These are phyloP conservation scores for Zasmidium citrigriseum DNA, from an alignment of 2,329 filamentous ascomycete genomes.

Conservation along the genomic window DNA sequence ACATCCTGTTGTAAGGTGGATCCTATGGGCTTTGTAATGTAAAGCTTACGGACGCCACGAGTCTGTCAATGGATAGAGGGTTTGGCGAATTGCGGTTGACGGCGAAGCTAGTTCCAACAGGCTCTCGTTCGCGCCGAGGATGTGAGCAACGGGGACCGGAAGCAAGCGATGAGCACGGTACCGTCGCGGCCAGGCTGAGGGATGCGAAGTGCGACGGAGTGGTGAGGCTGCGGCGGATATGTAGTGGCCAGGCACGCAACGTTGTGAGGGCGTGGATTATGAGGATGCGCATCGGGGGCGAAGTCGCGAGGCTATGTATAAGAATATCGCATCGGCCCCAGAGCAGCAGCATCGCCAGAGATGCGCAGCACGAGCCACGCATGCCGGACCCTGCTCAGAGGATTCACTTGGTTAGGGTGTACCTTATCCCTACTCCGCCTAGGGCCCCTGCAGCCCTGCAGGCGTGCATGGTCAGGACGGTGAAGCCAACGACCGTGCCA, in stretches of 20 bases:
- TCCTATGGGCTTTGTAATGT: conserved; percentile 5
- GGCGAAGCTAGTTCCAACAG: conserved; percentile 8
- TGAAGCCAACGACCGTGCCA: conserved; percentile 15
- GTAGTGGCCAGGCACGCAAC: conserved; percentile 1
- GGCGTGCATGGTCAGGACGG: conserved; percentile 12
- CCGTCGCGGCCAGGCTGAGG: conserved; percentile 16
- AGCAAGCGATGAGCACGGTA: not conserved
- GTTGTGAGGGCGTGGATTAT: conserved; percentile 17
- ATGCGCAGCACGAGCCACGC: conserved; percentile 29
- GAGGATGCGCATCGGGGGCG: conserved; percentile 28
- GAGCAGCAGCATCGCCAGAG: conserved; percentile 11
- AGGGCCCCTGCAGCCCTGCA: conserved; percentile 16
- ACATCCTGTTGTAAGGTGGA: not conserved
- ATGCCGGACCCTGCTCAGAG: conserved; percentile 10
- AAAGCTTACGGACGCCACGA: conserved; percentile 6
- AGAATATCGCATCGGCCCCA: conserved; percentile 28
- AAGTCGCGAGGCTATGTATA: conserved; percentile 32
- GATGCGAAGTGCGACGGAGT: conserved; percentile 5
- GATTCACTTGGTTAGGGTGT: conserved; percentile 23
- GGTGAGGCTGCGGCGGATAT: not conserved
- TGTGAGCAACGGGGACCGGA: conserved; percentile 21
- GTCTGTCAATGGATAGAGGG: conserved; percentile 3
- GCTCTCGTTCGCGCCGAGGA: conserved; percentile 5
- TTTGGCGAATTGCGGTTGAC: conserved; percentile 6
- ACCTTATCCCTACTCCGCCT: conserved; percentile 11